Evolutionary conservation across 1,284 basidiomycete genomes (phyloP), one percentile per base, ranked within the genome.

Genomic region (Neonothopanus nambi): DNA sequence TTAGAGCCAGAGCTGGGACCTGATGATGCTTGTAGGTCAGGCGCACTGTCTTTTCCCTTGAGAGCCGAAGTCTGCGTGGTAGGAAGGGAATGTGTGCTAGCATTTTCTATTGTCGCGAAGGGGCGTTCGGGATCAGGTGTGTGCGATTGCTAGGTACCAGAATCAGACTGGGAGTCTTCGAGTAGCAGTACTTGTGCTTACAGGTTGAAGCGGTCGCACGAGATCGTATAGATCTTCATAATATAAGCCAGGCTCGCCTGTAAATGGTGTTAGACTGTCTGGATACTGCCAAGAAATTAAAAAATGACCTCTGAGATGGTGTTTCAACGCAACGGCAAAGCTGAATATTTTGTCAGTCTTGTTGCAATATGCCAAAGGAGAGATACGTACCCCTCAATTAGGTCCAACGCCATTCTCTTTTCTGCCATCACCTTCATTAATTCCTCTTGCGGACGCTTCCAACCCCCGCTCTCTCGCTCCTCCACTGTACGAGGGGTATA

Each of bases 171-270:
- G 5, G 11, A 28, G 26, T 5, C 9, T 5, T 13, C 30, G 7
- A 17, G 24, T 24, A 33, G 5, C 11, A 37, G 5, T 36, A 1
- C 11, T 7, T 23, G 28, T 21, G 60, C 67, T 54, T 55, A 74
- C 72, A 17, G 72, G 74, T 58, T 76, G 75, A 28, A 76, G 64
- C 8, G 75, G 74, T 12, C 67, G 64, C 44, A 78, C 61, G 3
- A 84, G 68, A 36, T 72, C 71, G 58, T 84, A 85, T 1, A 85
- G 67, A 58, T 85, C 84, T 57, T 82, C 77, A 55, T 81, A 84
- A 55, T 82, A 82, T 18, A 84, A 81, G 0, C 81, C 80, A 18
- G 73, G 65, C 65, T 84, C 82, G 1, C 79, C 77, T 71, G 30
- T 6, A 46, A n/a, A 18, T 24, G 8, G 3, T 15, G 5, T 41